A percentile compares a stretch with the other conserved stretches of the same genome.
Evolutionary conservation across 805 yeast genomes (phyloP).

Genomic region (Saccharomyces eubayanus): DNA sequence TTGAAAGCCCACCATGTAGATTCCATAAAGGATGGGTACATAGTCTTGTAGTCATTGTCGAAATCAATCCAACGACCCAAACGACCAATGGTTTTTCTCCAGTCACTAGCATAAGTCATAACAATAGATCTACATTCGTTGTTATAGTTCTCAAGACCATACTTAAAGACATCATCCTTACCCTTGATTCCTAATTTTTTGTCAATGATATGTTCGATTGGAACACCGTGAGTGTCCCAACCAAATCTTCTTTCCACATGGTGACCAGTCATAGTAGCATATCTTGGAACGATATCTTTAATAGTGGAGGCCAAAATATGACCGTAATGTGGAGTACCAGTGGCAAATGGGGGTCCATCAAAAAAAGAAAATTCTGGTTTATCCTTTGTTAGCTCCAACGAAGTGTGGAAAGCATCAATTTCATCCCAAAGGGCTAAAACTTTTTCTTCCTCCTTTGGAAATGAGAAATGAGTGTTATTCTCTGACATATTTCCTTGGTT

Average conservation of each 20-base stretch:
- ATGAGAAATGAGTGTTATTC: slow-evolving; percentile 44
- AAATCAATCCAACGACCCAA: slow-evolving; percentile 99
- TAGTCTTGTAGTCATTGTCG: slow-evolving; percentile 95
- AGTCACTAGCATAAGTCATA: slow-evolving; percentile 91
- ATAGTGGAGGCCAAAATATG: slow-evolving; percentile 94
- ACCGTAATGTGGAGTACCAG: slow-evolving; percentile 99
- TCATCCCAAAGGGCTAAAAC: slow-evolving; percentile 78
- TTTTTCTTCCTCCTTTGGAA: slow-evolving; percentile 85
- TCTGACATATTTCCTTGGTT: slow-evolving; percentile 29
- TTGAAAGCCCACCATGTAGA: slow-evolving; percentile 99
- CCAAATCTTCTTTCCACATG: slow-evolving; percentile 97
- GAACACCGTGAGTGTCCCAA: slow-evolving; percentile 99
- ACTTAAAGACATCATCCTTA: slow-evolving; percentile 85
- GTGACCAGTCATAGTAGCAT: slow-evolving; percentile 95
- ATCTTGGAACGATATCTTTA: slow-evolving; percentile 94
- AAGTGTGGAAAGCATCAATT: slow-evolving; percentile 86
- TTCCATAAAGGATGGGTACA: slow-evolving; percentile 95
- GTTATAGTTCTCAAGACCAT: slow-evolving; percentile 92
- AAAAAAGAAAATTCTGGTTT: slow-evolving; percentile 85
- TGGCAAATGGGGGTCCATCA: slow-evolving; percentile 99
- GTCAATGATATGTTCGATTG: slow-evolving; percentile 98
- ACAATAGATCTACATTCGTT: slow-evolving; percentile 93
- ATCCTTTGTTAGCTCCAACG: slow-evolving; percentile 74
- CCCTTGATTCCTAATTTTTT: slow-evolving; percentile 89
- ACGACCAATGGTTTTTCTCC: slow-evolving; percentile 90